Evolutionary conservation across 306 rosid genomes (phyloP), one percentile per base, ranked within the genome.

Genomic region (Hippophae tibetana): DNA sequence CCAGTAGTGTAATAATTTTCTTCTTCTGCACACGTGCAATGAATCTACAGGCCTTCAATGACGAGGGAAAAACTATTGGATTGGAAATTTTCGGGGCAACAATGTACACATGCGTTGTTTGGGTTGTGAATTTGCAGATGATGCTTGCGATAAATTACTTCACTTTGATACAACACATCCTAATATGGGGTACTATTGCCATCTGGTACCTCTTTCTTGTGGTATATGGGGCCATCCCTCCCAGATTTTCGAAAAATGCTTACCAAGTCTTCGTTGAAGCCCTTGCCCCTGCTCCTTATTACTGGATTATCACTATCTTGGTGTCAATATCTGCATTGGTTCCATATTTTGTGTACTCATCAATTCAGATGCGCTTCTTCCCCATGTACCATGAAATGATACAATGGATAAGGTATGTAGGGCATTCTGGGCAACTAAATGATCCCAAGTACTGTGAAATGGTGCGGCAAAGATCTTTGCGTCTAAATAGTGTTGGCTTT

Each of bases 61-160:
- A 57, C 0, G 78, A 72, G 1, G 97, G 99, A 13, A 86, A 75
- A 69, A 86, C 90, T 2, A 94, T 78, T 0, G 97, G 97, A 48
- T 76, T 67, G 48, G 99, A 93, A 53, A 84, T 93, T 57, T 75
- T 93, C 0, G 97, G 99, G 62, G 86, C 85, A 52, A 82, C 80
- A 1, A 89, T 89, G 90, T 89, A 72, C 47, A 80, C 99, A 1
- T 89, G 97, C 59, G 60, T 77, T 1, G 95, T 93, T 54, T 93
- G 99, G 97, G 94, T 77, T n/a, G 97, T 93, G 59, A 93, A 93
- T 81, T 64, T 89, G 80, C 99, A 93, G 73, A 84, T 93, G 87
- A 95, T 90, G 43, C 75, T 93, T n/a, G 54, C 76, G 23, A 77
- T 93, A 53, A 82, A 65, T 66, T 93, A 93, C 90, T 93, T 93